Conservation (phyloP, 2,329 filamentous ascomycete species). For the Sarocladium oryzae region DNA sequence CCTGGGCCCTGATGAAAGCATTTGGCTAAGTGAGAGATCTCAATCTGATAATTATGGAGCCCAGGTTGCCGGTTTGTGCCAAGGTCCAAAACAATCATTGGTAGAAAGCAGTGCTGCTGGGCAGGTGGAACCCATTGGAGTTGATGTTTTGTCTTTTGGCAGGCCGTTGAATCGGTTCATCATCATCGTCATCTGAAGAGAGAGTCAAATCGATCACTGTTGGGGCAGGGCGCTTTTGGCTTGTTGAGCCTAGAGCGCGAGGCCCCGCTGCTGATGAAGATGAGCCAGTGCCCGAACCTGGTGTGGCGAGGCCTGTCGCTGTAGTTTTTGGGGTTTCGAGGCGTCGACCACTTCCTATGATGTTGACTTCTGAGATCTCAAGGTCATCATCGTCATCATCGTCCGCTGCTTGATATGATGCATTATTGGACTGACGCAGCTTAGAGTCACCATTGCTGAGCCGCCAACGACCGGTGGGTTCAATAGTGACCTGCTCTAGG, state of each 20-base stretch:
- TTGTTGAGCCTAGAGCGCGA: slow-evolving; percentile 27
- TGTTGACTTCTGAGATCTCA: slow-evolving; percentile 38
- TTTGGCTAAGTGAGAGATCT: too few relatives aligned
- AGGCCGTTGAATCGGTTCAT: slow-evolving; percentile 36
- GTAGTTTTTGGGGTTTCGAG: slow-evolving; percentile 29
- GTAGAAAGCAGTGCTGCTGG: slow-evolving; percentile 1
- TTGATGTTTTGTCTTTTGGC: slow-evolving; percentile 36
- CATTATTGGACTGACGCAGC: slow-evolving; percentile 20
- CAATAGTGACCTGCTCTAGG: slow-evolving; percentile 81
- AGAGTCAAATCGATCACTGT: slow-evolving; percentile 55
- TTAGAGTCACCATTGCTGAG: slow-evolving; percentile 22
- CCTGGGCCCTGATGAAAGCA: too few relatives aligned
- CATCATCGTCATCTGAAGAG: slow-evolving; percentile 48
- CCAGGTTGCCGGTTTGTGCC: not conserved
- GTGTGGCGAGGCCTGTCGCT: slow-evolving; percentile 28
- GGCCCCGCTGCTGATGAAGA: slow-evolving; percentile 26
- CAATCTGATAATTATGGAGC: too few relatives aligned
- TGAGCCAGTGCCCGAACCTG: slow-evolving; percentile 28
- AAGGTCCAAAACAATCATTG: not conserved
- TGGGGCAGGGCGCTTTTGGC: slow-evolving; percentile 41
- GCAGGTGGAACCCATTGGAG: slow-evolving; percentile 12
- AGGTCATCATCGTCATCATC: slow-evolving; percentile 44
- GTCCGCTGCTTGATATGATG: slow-evolving; percentile 15
- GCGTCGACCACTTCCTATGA: slow-evolving; percentile 25
- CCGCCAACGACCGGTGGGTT: slow-evolving; percentile 77